phyloP scores from a whole-genome alignment of 768 basidiomycete species.

The Tremella yokohamensis region DNA sequence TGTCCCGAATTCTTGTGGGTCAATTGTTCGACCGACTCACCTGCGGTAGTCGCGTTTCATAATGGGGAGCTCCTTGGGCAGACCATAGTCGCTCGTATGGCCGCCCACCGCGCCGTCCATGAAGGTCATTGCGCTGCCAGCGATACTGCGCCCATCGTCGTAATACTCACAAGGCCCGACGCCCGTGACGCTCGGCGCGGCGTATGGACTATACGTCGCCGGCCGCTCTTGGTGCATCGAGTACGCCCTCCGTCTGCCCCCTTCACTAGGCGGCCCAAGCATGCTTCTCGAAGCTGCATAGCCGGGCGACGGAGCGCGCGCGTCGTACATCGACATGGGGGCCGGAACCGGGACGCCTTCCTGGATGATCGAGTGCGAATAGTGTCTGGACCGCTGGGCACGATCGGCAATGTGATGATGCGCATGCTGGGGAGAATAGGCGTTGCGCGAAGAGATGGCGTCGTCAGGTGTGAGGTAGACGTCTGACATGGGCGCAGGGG shows the following conservation, averaged over 20 bases:
- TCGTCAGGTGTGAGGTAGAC: too few relatives aligned
- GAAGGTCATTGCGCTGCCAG: conserved; percentile 36
- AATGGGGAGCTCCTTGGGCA: conserved; percentile 39
- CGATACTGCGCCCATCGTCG: conserved; percentile 39
- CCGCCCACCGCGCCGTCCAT: conserved; percentile 43
- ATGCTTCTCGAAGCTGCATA: background rate
- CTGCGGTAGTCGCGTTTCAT: conserved; percentile 40
- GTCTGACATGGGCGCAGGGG: too few relatives aligned
- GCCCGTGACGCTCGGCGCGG: conserved; percentile 13
- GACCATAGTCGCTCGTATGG: conserved; percentile 38
- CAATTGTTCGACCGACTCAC: conserved; percentile 13
- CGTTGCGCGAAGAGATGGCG: too few relatives aligned
- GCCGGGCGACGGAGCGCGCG: conserved; percentile 7
- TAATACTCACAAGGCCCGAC: conserved; percentile 12
- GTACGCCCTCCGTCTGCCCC: conserved; percentile 15
- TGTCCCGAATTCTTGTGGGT: background rate
- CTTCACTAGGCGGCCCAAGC: background rate
- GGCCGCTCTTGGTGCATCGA: conserved; percentile 22
- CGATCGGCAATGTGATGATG: background rate
- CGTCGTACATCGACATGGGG: background rate
- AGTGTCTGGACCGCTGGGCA: background rate
- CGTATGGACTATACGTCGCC: conserved; percentile 5
- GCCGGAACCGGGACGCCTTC: conserved; percentile 4
- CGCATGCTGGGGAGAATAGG: background rate
- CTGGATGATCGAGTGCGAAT: background rate